Evolutionary conservation across 495 filamentous ascomycete genomes (phyloP).

Genomic region (Penicillium odoratum): DNA sequence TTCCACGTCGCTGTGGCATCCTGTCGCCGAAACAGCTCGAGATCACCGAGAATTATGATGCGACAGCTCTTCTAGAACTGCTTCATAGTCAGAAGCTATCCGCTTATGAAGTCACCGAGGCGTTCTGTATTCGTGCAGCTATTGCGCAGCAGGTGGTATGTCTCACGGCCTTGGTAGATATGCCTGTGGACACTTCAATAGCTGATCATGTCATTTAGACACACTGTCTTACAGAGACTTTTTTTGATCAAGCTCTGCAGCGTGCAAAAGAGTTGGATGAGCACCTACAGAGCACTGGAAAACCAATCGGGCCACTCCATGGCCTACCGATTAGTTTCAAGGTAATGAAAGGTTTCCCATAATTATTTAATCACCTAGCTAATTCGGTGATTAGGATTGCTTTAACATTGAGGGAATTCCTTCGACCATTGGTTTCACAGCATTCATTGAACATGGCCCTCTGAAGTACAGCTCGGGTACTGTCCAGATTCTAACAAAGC

Average conservation of each 20-base stretch:
- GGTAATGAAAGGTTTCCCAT: constrained; percentile 20
- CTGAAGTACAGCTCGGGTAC: constrained; percentile 19
- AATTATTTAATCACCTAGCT: neutral
- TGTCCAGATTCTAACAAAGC: constrained; percentile 28
- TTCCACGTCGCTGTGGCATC: constrained; percentile 43
- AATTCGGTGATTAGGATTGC: constrained; percentile 13
- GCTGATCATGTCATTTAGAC: constrained; percentile 21
- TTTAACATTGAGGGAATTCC: constrained; percentile 25
- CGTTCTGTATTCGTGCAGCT: constrained; percentile 56
- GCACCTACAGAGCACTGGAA: constrained; percentile 29
- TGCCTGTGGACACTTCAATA: neutral
- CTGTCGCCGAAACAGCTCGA: constrained; percentile 49
- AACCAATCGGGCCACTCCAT: constrained; percentile 59
- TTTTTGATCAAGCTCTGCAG: constrained; percentile 44
- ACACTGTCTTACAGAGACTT: constrained; percentile 62
- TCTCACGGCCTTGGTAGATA: neutral
- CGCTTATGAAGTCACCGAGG: constrained; percentile 45
- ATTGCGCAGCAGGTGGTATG: constrained; percentile 53
- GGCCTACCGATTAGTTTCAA: constrained; percentile 65
- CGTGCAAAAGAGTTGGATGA: constrained; percentile 39
- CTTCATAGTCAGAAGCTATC: constrained; percentile 4
- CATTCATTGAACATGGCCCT: constrained; percentile 20
- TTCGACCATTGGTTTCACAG: constrained; percentile 23
- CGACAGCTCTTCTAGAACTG: constrained; percentile 36
- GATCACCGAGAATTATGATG: constrained; percentile 56